A percentile compares a stretch with the other conserved stretches of the same genome.
These are phyloP conservation scores for Talaromyces thailandensis DNA, from an alignment of 495 filamentous ascomycete species.

Conservation along the genomic window DNA sequence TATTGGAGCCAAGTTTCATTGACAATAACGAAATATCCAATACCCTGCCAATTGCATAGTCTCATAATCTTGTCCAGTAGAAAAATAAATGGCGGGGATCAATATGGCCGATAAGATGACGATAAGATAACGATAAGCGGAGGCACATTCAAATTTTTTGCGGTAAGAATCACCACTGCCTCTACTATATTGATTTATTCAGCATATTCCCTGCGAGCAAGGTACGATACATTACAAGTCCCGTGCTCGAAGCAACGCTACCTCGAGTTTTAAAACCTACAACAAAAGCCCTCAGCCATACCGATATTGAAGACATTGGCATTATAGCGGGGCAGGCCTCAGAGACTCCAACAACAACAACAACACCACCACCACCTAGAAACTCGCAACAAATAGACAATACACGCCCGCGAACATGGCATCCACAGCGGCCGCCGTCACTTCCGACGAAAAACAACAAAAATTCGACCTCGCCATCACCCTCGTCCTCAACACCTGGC, in stretches of 20 bases:
- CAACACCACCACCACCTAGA: not conserved
- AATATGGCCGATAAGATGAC: not conserved
- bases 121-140: constrained; percentile 10
- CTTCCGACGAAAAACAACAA: constrained; percentile 25
- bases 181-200: not conserved
- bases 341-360: not conserved
- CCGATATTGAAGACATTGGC: too few relatives aligned
- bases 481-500: constrained; percentile 73
- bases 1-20: too few relatives aligned
- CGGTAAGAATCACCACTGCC: not conserved
- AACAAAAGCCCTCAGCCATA: too few relatives aligned
- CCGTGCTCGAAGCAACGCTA: too few relatives aligned
- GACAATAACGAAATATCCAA: too few relatives aligned
- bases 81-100: too few relatives aligned
- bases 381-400: not conserved
- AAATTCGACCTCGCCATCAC: constrained; percentile 74
- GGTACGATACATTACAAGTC: too few relatives aligned
- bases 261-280: too few relatives aligned
- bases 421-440: constrained; percentile 13
- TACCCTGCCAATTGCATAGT: too few relatives aligned
- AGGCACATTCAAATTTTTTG: constrained; percentile 1
- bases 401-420: constrained; percentile 9
- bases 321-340: not conserved
- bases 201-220: not conserved
- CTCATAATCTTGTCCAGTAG: too few relatives aligned